Base-by-base conservation (phyloP, 2,329 filamentous ascomycete genomes). In the Cladophialophora yegresii region DNA sequence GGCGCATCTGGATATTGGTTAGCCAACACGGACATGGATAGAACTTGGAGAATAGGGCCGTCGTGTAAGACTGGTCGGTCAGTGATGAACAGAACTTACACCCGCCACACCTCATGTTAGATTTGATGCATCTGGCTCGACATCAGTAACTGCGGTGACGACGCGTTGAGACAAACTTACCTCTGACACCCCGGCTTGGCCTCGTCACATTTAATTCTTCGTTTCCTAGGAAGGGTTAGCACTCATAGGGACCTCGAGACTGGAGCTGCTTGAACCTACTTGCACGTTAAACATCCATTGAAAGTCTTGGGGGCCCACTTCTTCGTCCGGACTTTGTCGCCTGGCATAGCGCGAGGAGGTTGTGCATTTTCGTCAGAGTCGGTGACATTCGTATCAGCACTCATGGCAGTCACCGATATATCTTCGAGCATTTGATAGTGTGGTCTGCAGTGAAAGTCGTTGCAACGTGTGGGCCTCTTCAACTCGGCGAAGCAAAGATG, bases 241-340 rank as follows among this genome's bases (percentile, higher is more conserved):
- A 63, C 32, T 28, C 9, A 43, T n/a, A 36, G 12, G 8, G 33
- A 30, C 32, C 3, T 58, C 28, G 28, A 50, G 20, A 2, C 3
- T 50, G 5, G 28, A 30, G 56, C 5, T 23, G 32, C 4, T 12
- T 23, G 40, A 16, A 51, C 65, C 51, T 64, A 67, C 65, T 68
- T 68, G 66, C 66, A 68, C 16, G 66, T 68, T 49, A 63, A 53
- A 58, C 66, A 68, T 22, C 66, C 66, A 43, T 63, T 66, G 57
- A 68, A 68, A 16, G 63, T 65, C 47, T 68, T 68, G 20, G 63
- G 66, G 1, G 66, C 66, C 66, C 66, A 68, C 54, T 63, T 63
- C 57, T 68, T 68, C 3, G 51, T 60, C 6, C 66, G 63, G 5
- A 47, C 45, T 53, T 58, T 61, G 40, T 66, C 64, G 28, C 43